Conservation (phyloP, 108 stramenopile genomes). For the Nitzschia sp. region DNA sequence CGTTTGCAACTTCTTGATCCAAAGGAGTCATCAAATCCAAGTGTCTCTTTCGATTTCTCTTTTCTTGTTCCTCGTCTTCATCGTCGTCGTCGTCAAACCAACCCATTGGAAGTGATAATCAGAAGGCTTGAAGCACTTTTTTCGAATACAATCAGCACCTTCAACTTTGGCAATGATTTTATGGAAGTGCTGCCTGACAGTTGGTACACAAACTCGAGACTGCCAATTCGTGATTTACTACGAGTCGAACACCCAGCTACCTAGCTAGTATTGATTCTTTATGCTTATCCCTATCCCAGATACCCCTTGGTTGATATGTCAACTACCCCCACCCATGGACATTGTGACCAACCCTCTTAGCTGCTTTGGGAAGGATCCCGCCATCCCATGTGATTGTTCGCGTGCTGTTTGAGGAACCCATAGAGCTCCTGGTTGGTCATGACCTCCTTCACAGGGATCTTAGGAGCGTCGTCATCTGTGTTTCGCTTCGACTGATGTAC, state of each 20-base stretch:
- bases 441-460: constrained; percentile 8
- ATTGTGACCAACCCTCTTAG: too few relatives aligned
- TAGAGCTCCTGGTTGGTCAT: constrained; percentile 1
- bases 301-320: too few relatives aligned
- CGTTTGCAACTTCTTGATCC: neutral
- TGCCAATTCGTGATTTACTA: too few relatives aligned
- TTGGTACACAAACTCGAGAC: too few relatives aligned
- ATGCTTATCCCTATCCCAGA: too few relatives aligned
- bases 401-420: constrained; percentile 13
- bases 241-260: too few relatives aligned
- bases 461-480: neutral
- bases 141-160: too few relatives aligned
- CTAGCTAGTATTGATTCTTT: too few relatives aligned
- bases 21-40: constrained; percentile 5
- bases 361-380: neutral
- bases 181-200: too few relatives aligned
- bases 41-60: neutral
- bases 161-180: too few relatives aligned
- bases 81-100: constrained; percentile 25
- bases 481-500: neutral
- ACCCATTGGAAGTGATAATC: constrained; percentile 1
- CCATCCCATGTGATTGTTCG: constrained; percentile 25
- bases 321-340: too few relatives aligned
- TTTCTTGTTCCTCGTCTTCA: constrained; percentile 20
- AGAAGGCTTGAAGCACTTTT: too few relatives aligned